Base-by-base conservation (phyloP, 208 protist genomes). In the Wallacemonas sp. region DNA sequence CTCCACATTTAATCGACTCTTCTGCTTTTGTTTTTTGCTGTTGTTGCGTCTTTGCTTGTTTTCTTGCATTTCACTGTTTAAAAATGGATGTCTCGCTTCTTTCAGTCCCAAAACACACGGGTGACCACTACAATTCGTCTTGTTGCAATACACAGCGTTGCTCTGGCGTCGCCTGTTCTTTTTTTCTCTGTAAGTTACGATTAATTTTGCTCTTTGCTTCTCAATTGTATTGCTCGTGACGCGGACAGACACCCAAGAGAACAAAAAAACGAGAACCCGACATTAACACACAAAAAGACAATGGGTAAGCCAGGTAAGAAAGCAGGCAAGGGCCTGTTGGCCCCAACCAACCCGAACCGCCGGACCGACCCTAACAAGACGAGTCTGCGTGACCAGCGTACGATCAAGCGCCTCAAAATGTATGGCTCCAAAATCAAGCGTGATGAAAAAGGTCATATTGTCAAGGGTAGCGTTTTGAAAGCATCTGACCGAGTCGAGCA, bases 281-380 rank as follows among this genome's bases (percentile, higher is more conserved):
- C n/a, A n/a, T n/a, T n/a, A 22, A 36, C 9, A 47, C 42, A 51
- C 21, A 21, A 42, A 63, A 53, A 15, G 28, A 79, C n/a, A 76
- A 96, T 94, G 88, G 88, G 84, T 21, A 96, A 96, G 68, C 88
- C 88, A 58, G 91, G 89, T 17, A 95, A 95, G 60, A 95, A 96
- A 65, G 91, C 88, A 14, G 85, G 86, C n/a, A 90, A 88, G 79
- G 86, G 84, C 27, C 61, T 96, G 27, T 63, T 93, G n/a, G 72
- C 91, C 33, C 89, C 91, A 15, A 97, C 91, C 14, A 94, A 97
- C 72, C 79, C 84, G 1, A 87, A 88, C 38, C 78, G 87, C 17
- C 79, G 77, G 28, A 90, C 82, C 4, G 86, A 94, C 47, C 75
- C 88, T 5, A 93, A 73, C 58, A 93, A 94, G 66, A 90, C 82